Evolutionary conservation across 176 grass and related monocot species (phyloP), one percentile per base, ranked within the genome.

Genomic region (Dendrocalamus sinicus): DNA sequence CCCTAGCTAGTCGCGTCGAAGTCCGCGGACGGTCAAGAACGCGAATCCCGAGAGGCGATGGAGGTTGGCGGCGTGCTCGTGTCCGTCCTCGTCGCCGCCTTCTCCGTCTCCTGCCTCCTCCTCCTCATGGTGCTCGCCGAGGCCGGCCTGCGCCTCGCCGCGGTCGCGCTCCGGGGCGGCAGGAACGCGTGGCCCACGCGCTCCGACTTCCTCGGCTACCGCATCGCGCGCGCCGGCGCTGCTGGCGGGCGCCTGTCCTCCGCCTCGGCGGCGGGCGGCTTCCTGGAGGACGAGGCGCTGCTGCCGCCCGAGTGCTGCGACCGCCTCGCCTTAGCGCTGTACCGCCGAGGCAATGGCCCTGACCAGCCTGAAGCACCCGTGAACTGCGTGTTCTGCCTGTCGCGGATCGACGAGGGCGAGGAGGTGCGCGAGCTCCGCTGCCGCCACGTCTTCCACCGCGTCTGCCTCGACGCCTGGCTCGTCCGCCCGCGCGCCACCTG

Each of bases 391-490:
- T 87, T 91, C 80, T 91, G 89, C 84, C 80, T 91, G 24, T 79
- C 55, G 6, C 32, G 24, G n/a, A n/a, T 91, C 10, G 37, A 73
- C n/a, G 84, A 91, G 60, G 89, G 89, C 35, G 84, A 80, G 47
- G 84, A 87, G 80, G 80, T 87, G 9, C 84, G 84, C 19, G 67
- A 87, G 67, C 89, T 91, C 37, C 68, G 80, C 39, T 91, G 89
- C 84, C 73, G 48, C 22, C 89, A 91, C 74, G 51, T 84, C n/a
- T 91, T 91, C 80, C 89, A 91, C 84, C 76, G 85, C 58, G 68
- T 70, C 12, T 91, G 85, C 89, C 51, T 91, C 68, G 89, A 91
- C 74, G 81, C 68, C 40, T 91, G 85, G 89, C 73, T 91, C 74
- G 69, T 68, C 68, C 74, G 59, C 24, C 68, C 78, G 60, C 74